Conservation (phyloP, 352 stramenopile species). For the Phytophthora pluvialis region DNA sequence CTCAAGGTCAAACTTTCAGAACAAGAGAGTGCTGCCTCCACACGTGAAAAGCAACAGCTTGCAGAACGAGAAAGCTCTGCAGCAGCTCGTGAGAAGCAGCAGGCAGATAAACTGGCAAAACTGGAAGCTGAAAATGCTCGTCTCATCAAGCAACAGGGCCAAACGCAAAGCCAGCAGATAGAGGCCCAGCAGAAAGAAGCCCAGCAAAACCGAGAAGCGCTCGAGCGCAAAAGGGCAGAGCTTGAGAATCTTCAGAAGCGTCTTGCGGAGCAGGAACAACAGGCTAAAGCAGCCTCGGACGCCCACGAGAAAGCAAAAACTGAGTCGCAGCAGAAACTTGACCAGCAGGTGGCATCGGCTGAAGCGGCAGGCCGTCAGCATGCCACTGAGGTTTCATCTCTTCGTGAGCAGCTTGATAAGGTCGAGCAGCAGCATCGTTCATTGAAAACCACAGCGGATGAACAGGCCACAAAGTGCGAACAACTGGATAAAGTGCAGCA, state of each 20-base stretch:
- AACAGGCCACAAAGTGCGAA: constrained; percentile 22
- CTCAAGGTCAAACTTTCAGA: constrained; percentile 51
- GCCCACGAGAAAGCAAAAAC: constrained; percentile 18
- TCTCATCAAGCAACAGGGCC: constrained; percentile 28
- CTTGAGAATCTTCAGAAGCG: constrained; percentile 29
- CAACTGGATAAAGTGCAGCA: constrained; percentile 34
- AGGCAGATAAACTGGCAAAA: constrained; percentile 27
- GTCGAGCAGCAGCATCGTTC: constrained; percentile 29
- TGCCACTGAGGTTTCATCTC: constrained; percentile 12
- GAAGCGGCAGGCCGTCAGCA: constrained; percentile 14
- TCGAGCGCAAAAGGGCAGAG: constrained; percentile 36
- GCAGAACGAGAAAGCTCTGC: constrained; percentile 16
- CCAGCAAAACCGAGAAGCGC: constrained; percentile 32
- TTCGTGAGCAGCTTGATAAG: constrained; percentile 26
- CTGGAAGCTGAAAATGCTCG: constrained; percentile 38
- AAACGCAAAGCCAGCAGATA: constrained; percentile 30
- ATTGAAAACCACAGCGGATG: constrained; percentile 15
- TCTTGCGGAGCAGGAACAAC: constrained; percentile 21
- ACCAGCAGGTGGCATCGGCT: constrained; percentile 16
- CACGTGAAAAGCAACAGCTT: constrained; percentile 34
- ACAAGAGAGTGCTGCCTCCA: constrained; percentile 31
- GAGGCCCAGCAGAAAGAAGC: constrained; percentile 33
- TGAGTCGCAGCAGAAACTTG: constrained; percentile 16
- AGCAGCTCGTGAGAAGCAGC: constrained; percentile 26
- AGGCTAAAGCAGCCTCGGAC: constrained; percentile 13